Conservation (phyloP, 768 basidiomycete genomes). For the Collybiopsis luxurians region DNA sequence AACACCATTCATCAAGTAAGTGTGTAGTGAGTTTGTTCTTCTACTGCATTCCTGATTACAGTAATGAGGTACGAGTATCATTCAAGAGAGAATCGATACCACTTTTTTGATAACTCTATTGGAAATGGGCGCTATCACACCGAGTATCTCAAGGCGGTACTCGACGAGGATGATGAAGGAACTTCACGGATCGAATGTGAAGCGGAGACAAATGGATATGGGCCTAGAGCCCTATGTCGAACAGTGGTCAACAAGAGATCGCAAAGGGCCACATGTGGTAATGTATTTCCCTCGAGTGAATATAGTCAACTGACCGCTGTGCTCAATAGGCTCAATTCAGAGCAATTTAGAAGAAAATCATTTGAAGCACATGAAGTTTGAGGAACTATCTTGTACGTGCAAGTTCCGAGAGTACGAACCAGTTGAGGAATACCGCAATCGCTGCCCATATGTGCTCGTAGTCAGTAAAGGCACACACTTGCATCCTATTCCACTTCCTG, state of each 20-base stretch:
- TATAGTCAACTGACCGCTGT: not conserved
- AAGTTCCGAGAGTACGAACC: slow-evolving; percentile 8
- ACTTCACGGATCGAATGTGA: slow-evolving; percentile 18
- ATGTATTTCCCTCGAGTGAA: not conserved
- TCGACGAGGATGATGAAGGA: slow-evolving; percentile 17
- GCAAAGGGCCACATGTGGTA: slow-evolving; percentile 16
- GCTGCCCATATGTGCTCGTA: slow-evolving; percentile 9
- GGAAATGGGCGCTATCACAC: slow-evolving; percentile 14
- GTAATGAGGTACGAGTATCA: slow-evolving; percentile 5
- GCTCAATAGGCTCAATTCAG: not conserved
- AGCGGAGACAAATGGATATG: slow-evolving; percentile 12
- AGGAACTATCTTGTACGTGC: not conserved
- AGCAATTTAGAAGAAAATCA: slow-evolving; percentile 2
- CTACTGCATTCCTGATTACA: not conserved
- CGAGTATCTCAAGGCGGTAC: slow-evolving; percentile 18
- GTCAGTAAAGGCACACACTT: slow-evolving; percentile 5
- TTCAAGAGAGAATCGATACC: not conserved
- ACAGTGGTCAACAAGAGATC: slow-evolving; percentile 16
- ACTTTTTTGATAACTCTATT: slow-evolving; percentile 11
- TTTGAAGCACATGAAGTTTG: not conserved
- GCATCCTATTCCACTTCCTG: slow-evolving; percentile 12
- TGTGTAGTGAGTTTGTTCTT: not conserved
- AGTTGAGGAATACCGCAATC: not conserved
- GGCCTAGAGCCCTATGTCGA: slow-evolving; percentile 13
- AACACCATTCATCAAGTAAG: not conserved